Evolutionary conservation across 169 alveolate species (phyloP), one percentile per base, ranked within the genome.

Genomic region (Cryptosporidium sp.): DNA sequence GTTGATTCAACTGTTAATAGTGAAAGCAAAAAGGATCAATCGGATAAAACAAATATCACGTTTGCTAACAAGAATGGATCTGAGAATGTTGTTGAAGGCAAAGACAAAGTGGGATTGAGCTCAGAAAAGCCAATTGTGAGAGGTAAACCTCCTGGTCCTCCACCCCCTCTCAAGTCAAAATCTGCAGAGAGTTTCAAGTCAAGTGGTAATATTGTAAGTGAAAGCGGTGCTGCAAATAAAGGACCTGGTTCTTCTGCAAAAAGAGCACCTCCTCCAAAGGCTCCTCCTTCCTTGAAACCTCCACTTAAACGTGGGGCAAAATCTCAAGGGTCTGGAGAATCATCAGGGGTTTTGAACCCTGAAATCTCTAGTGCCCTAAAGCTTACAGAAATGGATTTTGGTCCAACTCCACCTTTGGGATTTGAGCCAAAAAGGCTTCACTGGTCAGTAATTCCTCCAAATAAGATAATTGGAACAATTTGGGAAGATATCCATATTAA

Each of bases 401-500:
- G 89, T 65, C 89, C 89, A 6, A 4, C 89, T 41, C 89, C 89
- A 7, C 89, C 89, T 59, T 23, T 80, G 39, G 89, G 89, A 62
- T 80, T 62, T 43, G 89, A 80, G 16, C 89, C 89, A 10, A 80
- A 48, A 29, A 59, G 89, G 52, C 75, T 80, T 14, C 75, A 80
- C n/a, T 80, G 89, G 89, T 80, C 89, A 21, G 89, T 80, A 23
- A 80, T 80, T n/a, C 69, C 89, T 45, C 73, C 75, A 65, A 80
- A 80, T 37, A 80, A 65, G 45, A 80, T 80, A 62, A 18, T 62
- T 18, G 89, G 89, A 14, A 80, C 89, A 21, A 62, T 80, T 43
- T 80, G 89, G 89, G 89, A 80, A 37, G 89, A 80, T 80, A 80
- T 80, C 8, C 89, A 62, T 62, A n/a, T 45, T 35, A 75, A 39